Percentiles rank a stretch among this genome's conserved stretches.
Evolutionary conservation across 2,329 filamentous ascomycete species (phyloP).

Genomic region (Diaporthe citri): DNA sequence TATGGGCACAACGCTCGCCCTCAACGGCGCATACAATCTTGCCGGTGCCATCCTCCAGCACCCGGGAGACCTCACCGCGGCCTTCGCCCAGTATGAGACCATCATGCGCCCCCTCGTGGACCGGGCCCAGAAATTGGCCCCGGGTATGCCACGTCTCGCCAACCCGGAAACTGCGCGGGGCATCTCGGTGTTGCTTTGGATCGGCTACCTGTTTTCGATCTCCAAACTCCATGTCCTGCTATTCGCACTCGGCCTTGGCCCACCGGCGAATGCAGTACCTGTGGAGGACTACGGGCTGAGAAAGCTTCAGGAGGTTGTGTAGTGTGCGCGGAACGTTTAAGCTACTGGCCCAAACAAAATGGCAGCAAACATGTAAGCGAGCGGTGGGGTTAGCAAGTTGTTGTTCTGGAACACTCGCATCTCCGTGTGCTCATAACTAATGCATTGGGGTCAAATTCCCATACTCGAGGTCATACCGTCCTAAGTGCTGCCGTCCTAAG

Average conservation of each 20-base stretch:
- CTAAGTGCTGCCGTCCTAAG: too few relatives aligned
- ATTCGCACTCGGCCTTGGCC: slow-evolving; percentile 25
- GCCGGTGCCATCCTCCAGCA: slow-evolving; percentile 58
- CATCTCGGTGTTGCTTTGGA: slow-evolving; percentile 43
- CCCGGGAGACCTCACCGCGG: slow-evolving; percentile 45
- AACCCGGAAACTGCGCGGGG: slow-evolving; percentile 48
- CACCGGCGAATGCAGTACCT: slow-evolving; percentile 30
- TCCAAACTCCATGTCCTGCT: slow-evolving; percentile 8
- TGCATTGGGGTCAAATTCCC: too few relatives aligned
- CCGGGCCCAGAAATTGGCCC: slow-evolving; percentile 52
- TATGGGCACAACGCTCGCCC: slow-evolving; percentile 60
- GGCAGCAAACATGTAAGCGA: neutral
- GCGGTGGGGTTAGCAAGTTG: neutral
- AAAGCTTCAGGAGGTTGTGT: neutral
- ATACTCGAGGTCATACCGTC: neutral
- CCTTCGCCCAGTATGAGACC: slow-evolving; percentile 55
- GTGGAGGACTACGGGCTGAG: slow-evolving; percentile 25
- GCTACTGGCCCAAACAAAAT: neutral
- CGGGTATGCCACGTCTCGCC: slow-evolving; percentile 45
- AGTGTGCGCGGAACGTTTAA: too few relatives aligned
- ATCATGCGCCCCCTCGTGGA: slow-evolving; percentile 54
- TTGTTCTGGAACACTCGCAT: neutral
- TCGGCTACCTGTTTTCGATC: slow-evolving; percentile 12
- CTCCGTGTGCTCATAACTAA: neutral
- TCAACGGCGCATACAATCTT: slow-evolving; percentile 63